phyloP scores from a whole-genome alignment of 495 filamentous ascomycete species.

The Thermothielavioides terrestris region DNA sequence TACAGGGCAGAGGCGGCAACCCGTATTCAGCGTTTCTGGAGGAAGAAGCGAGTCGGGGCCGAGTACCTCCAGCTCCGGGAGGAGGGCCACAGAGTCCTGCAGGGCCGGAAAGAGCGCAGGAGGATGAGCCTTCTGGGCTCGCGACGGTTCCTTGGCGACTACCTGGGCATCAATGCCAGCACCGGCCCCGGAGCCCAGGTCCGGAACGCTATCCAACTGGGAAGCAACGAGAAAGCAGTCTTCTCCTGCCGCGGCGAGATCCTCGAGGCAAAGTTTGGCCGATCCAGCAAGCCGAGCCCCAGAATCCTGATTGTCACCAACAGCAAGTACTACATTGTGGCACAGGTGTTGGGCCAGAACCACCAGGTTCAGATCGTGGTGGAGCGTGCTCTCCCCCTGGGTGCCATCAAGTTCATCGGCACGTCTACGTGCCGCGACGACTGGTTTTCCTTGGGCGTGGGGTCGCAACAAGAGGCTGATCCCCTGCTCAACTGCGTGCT shows the following conservation, averaged over 20 bases:
- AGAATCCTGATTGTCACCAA: constrained; percentile 79
- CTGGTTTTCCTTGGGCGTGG: constrained; percentile 89
- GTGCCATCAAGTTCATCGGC: constrained; percentile 78
- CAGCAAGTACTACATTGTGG: constrained; percentile 77
- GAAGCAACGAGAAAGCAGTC: constrained; percentile 59
- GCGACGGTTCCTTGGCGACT: constrained; percentile 89
- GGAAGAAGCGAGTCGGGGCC: constrained; percentile 76
- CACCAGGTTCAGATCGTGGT: constrained; percentile 70
- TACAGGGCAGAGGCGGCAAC: constrained; percentile 89
- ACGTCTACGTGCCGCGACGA: constrained; percentile 77
- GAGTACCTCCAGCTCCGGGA: constrained; percentile 84
- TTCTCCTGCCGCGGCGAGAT: constrained; percentile 90
- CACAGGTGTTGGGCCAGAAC: constrained; percentile 73
- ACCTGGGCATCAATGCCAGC: constrained; percentile 74
- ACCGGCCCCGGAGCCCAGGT: constrained; percentile 78
- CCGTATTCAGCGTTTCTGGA: constrained; percentile 91
- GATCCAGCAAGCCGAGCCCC: constrained; percentile 86
- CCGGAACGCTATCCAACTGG: constrained; percentile 54
- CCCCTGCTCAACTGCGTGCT: constrained; percentile 85
- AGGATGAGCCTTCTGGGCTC: constrained; percentile 85
- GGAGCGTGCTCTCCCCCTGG: constrained; percentile 73
- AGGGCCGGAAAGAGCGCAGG: constrained; percentile 80
- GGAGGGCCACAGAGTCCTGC: constrained; percentile 76
- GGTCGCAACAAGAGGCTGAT: constrained; percentile 82
- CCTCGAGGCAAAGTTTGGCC: constrained; percentile 85